phyloP scores from a whole-genome alignment of 169 alveolate genomes.

The Haemoproteus tartakovskyi region DNA sequence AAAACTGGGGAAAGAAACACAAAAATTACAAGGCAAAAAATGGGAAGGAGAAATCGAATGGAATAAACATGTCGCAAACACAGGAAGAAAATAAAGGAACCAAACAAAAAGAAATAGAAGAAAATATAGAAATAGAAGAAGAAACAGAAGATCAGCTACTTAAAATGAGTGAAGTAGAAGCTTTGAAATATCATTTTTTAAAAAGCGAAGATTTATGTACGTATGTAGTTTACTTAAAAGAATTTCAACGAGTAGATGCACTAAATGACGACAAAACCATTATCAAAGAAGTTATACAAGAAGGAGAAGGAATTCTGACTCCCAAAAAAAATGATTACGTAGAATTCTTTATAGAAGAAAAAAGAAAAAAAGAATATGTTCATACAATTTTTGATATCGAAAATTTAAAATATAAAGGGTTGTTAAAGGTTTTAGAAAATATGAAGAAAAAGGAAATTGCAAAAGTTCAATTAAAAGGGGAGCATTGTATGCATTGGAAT shows the following conservation, averaged over 20 bases:
- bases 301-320: slow-evolving; percentile 46
- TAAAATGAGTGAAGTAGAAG: slow-evolving; percentile 20
- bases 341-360: slow-evolving; percentile 43
- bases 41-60: not conserved
- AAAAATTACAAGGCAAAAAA: not conserved
- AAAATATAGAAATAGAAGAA: not conserved
- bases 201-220: slow-evolving; percentile 33
- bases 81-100: not conserved
- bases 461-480: slow-evolving; percentile 32
- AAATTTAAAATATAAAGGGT: slow-evolving; percentile 61
- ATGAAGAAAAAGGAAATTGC: slow-evolving; percentile 62
- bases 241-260: slow-evolving; percentile 41
- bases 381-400: slow-evolving; percentile 43
- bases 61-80: not conserved
- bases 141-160: not conserved
- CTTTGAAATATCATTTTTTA: slow-evolving; percentile 42
- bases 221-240: slow-evolving; percentile 55
- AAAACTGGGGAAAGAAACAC: not conserved
- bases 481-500: too few relatives aligned
- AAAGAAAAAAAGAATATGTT: slow-evolving; percentile 23
- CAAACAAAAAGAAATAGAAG: not conserved
- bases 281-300: slow-evolving; percentile 46
- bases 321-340: slow-evolving; percentile 65
- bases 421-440: slow-evolving; percentile 35
- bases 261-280: slow-evolving; percentile 57